phyloP scores from a whole-genome alignment of 176 grass and related monocot species.

The Puya raimondii region DNA sequence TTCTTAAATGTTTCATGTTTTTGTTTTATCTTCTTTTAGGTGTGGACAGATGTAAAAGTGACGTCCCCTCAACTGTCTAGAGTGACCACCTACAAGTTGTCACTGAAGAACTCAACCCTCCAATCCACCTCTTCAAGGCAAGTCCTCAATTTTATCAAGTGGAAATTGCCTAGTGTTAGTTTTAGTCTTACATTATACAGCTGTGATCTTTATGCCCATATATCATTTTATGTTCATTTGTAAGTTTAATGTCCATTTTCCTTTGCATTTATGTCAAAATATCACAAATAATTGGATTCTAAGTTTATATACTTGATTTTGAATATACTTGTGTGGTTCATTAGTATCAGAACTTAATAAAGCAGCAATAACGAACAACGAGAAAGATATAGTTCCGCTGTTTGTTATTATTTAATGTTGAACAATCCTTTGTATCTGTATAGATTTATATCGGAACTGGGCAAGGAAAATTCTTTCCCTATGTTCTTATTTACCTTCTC shows the following conservation, averaged over 20 bases:
- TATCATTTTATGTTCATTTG: background rate
- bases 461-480: too few species aligned
- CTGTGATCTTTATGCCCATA: too few species aligned
- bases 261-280: slow-evolving; percentile 7
- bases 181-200: too few species aligned
- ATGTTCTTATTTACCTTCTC: too few species aligned
- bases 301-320: background rate
- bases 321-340: too few species aligned
- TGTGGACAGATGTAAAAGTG: slow-evolving; percentile 83
- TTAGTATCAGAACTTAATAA: too few species aligned
- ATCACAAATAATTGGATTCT: background rate
- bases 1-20: background rate
- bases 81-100: slow-evolving; percentile 69
- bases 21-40: slow-evolving; percentile 35
- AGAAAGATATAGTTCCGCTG: too few species aligned
- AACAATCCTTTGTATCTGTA: too few species aligned
- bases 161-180: background rate
- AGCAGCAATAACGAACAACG: too few species aligned
- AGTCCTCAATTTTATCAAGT: slow-evolving; percentile 4
- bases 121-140: slow-evolving; percentile 62
- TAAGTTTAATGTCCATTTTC: background rate
- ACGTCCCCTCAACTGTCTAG: slow-evolving; percentile 75
- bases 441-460: too few species aligned
- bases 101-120: slow-evolving; percentile 53
- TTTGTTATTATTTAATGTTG: too few species aligned